Conservation (phyloP, 306 rosid species). For the Datisca glomerata region DNA sequence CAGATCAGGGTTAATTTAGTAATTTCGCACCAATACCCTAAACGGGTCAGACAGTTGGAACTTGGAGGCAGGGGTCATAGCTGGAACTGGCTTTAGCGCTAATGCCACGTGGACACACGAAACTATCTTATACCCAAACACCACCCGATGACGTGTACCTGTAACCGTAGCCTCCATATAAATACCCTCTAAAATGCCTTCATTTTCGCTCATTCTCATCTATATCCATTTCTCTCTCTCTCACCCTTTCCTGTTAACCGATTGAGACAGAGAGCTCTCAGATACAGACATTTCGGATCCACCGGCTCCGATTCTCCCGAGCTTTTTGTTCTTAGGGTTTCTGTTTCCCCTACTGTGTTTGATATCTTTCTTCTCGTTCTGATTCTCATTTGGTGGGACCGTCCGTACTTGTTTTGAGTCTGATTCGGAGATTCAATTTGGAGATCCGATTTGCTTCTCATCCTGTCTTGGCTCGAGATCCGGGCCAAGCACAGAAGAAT, state of each 20-base stretch:
- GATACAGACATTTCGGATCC: not conserved
- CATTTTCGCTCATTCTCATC: constrained; percentile 29
- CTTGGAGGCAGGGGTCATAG: no score
- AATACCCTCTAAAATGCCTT: constrained; percentile 9
- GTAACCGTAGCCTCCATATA: constrained; percentile 54
- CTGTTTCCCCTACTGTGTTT: not conserved
- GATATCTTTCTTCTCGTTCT: constrained; percentile 6
- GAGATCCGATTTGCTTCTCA: constrained; percentile 23
- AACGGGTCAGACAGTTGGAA: no score
- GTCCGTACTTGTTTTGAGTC: no score
- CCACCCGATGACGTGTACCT: constrained; percentile 36
- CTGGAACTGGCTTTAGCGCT: not conserved
- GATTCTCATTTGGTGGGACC: not conserved
- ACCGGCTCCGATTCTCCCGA: not conserved
- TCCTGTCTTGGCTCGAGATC: constrained; percentile 84
- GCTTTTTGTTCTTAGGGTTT: not conserved
- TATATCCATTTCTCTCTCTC: constrained; percentile 1
- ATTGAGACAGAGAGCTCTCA: not conserved
- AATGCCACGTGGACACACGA: constrained; percentile 19
- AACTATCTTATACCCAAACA: constrained; percentile 6
- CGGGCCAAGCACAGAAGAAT: constrained; percentile 55
- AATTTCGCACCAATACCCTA: no score
- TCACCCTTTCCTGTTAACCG: constrained; percentile 4
- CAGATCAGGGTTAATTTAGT: no score
- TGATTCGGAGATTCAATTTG: no score